Evolutionary conservation across 371 early-diverging fungal species (phyloP), one percentile per base, ranked within the genome.

Genomic region (Gilbertella persicaria): DNA sequence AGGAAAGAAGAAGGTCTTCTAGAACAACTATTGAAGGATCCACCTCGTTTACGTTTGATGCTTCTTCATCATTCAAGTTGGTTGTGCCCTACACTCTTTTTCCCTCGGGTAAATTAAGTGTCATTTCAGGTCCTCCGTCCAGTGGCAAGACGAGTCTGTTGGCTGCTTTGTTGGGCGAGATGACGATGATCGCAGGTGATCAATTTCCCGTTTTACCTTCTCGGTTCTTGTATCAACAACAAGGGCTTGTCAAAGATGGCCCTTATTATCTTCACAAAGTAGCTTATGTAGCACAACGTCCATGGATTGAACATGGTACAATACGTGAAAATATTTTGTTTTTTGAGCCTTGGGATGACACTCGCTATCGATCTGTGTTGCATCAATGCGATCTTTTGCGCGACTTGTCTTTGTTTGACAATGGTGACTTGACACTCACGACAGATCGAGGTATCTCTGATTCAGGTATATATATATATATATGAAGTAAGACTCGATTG

Each of bases 261-360:
- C 36, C 52, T 0, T 30, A 64, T 14, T 66, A 67, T 36, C 35
- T 55, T 1, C 63, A 60, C 21, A 72, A 69, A 29, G 73, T 89
- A 0, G 89, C 83, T 4, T 92, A 90, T 61, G 87, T 86, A 2
- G 68, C 91, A 2, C 93, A 92, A 44, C 78, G 73, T 16, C 83
- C 92, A 4, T 94, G 94, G 94, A 80, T 94, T 49, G 79, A 85
- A 41, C 87, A 88, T 48, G 84, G 81, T 0, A 86, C 92, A 0
- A 69, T 94, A 10, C 81, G 90, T 21, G 86, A 94, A 43, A 94
- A 94, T 60, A 89, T 94, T 39, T 54, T 91, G 28, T 95, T 94
- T 66, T 91, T 92, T 21, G 70, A 78, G n/a, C 55, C 71, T 0
- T 91, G 78, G 66, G 83, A 87, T 40, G 76, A 77, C 42, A 69